Evolutionary conservation across 2,329 filamentous ascomycete species (phyloP).

Genomic region (Arthrinium phaeospermum): DNA sequence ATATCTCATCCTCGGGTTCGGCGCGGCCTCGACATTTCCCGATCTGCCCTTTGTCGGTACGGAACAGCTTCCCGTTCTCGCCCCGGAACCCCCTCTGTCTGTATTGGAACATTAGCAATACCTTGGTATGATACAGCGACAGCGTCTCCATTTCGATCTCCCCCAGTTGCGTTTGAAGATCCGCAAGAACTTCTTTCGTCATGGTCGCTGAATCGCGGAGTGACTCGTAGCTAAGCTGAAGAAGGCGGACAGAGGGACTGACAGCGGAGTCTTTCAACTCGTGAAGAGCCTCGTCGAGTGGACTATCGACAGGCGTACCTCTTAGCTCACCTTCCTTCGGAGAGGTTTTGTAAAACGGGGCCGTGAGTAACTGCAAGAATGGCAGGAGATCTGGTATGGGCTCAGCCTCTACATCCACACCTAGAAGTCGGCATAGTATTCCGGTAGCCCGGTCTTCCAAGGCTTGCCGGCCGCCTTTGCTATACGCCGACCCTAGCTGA

Average conservation of each 20-base stretch:
- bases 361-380: neutral
- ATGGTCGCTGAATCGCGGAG: neutral
- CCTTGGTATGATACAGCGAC: neutral
- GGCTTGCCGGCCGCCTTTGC: neutral
- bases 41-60: neutral
- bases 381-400: neutral
- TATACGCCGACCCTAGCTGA: neutral
- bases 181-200: neutral
- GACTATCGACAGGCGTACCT: neutral
- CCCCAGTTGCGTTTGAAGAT: neutral
- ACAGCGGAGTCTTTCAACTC: neutral
- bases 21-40: neutral
- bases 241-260: neutral
- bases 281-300: neutral
- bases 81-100: neutral
- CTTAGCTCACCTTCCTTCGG: neutral
- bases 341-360: neutral
- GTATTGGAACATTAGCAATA: neutral
- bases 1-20: neutral
- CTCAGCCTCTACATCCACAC: neutral
- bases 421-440: neutral
- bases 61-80: neutral
- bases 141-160: neutral
- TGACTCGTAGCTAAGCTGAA: neutral
- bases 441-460: neutral